Evolutionary conservation across 306 rosid genomes (phyloP).

Genomic region (Prunus mongolica): DNA sequence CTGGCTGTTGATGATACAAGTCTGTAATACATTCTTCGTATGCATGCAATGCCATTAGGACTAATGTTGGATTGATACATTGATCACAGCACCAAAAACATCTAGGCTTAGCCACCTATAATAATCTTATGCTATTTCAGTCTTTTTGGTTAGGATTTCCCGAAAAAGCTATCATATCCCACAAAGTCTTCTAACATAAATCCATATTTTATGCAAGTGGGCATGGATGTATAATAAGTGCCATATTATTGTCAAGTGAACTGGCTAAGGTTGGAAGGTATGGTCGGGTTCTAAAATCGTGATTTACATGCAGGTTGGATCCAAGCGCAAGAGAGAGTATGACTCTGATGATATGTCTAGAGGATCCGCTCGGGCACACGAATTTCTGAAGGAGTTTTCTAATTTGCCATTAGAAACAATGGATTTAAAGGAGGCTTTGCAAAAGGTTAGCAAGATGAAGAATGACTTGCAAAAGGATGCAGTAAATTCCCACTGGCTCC

Average conservation of each 20-base stretch:
- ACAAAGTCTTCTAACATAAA: not conserved
- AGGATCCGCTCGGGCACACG: constrained; percentile 71
- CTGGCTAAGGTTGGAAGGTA: not conserved
- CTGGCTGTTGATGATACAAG: not conserved
- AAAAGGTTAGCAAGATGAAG: constrained; percentile 54
- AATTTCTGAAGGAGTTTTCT: constrained; percentile 65
- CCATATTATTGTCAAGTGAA: not conserved
- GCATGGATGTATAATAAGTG: not conserved
- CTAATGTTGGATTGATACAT: not conserved
- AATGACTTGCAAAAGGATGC: constrained; percentile 76
- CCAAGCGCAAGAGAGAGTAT: constrained; percentile 69
- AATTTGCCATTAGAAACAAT: constrained; percentile 66
- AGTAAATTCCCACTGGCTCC: constrained; percentile 63
- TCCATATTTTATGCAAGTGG: not conserved
- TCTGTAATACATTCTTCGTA: not conserved
- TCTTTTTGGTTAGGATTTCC: not conserved
- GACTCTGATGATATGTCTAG: constrained; percentile 58
- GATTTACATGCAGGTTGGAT: constrained; percentile 55
- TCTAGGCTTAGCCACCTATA: not conserved
- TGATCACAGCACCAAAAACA: not conserved
- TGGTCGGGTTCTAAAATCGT: constrained; percentile 3
- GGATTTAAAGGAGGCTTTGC: constrained; percentile 62
- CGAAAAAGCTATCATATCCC: not conserved
- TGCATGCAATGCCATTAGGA: not conserved
- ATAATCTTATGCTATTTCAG: not conserved